Base-by-base conservation (phyloP, 768 basidiomycete species). In the Agrocybe praecox region DNA sequence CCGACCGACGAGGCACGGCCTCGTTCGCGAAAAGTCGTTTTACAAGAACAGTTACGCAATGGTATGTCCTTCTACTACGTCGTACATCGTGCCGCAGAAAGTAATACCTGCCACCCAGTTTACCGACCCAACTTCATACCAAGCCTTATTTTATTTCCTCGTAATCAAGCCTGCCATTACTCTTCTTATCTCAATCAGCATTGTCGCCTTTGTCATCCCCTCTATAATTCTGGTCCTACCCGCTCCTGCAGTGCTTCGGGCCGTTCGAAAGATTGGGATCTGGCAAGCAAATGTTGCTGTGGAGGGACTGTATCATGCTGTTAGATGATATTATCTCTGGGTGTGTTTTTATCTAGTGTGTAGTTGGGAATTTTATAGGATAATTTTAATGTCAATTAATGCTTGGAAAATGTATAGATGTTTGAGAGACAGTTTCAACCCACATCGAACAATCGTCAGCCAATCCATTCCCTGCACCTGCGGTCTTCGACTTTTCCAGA, bases 201-300 rank as follows among this genome's bases (percentile, higher is more conserved):
- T 90, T 49, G 36, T 90, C 15, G 71, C 82, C 14, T 58, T 90
- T 55, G 81, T 86, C 21, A 73, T 90, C 0, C 79, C 88, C 1
- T 72, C 81, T 17, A 72, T 90, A 11, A 69, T 80, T 24, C 75
- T 91, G 2, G 68, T 93, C 6, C 55, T 89, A 17, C 88, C 91
- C 10, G 87, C 86, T 0, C 92, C 91, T 1, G 74, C 86, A 22
- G 78, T 85, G 57, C 72, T 94, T 29, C 76, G 91, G 43, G 78
- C 86, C 6, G 82, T 86, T 12, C 78, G 88, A 52, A 76, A 76
- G 62, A 65, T 94, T 21, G 91, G 91, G 8, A 78, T 84, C 7
- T 94, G 92, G 92, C 91, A 94, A 73, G 91, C 90, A 40, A 87
- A 88, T 62, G 76, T 93, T 36, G 91, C 91, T 1, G 78, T 94